Base-by-base conservation (phyloP, 2,329 filamentous ascomycete genomes). In the Phoma sp. region DNA sequence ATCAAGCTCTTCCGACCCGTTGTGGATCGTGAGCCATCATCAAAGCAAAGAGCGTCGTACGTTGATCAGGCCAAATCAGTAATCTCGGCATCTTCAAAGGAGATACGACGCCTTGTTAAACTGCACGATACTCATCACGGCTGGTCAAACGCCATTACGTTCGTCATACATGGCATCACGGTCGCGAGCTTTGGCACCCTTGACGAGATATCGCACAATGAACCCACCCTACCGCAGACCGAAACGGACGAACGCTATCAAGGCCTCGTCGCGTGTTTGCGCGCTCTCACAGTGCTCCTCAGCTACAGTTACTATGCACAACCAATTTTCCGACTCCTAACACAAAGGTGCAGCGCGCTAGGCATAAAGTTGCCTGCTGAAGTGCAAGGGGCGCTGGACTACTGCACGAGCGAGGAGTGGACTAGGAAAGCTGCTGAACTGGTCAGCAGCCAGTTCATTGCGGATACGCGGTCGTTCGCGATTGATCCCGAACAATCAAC, bases 401-500 rank as follows among this genome's bases (percentile, higher is more conserved):
- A 52, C 15, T 71, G 67, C 31, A 60, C 50, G 10, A 70, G 60
- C 40, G 67, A 71, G 35, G 69, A 72, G 39, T 73, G 70, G 70
- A 73, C 68, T 1, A 65, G 58, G 25, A 64, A 66, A 13, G 70
- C 68, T 21, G 62, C 61, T 1, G 58, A 39, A 24, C 27, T 67
- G 25, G 63, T 72, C 17, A 71, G 67, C 17, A 71, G 67, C 38
- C 68, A 69, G 43, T 73, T 68, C 31, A 64, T 72, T 52, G 66
- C 68, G 2, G 69, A 71, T 43, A 64, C 62, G 17, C 53, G 64
- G 10, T 60, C 62, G 45, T 49, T 54, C 6, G 41, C 55, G 3
- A 36, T 53, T 0, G 63, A 59, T 8, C 36, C 61, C 4, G 63
- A 69, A 40, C 61, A 52, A 24, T 51, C 47, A 25, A 62, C 63